Conservation (phyloP, 2,329 filamentous ascomycete genomes). For the Pestalotiopsis sp. region DNA sequence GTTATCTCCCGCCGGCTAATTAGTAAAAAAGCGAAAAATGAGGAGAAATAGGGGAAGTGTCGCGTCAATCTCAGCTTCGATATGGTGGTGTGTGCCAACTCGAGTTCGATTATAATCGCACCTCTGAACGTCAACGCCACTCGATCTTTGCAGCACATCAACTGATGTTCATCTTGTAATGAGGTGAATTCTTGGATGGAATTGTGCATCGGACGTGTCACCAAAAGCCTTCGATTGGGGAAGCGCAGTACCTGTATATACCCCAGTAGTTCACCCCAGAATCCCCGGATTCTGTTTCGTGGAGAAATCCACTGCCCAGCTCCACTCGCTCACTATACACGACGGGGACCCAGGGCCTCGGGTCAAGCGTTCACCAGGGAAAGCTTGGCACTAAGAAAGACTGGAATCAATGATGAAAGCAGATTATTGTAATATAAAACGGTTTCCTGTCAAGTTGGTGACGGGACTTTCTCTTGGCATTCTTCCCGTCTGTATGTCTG, state of each 20-base stretch:
- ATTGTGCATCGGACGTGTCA: no score
- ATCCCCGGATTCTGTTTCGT: conserved; percentile 7
- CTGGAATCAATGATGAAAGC: neutral
- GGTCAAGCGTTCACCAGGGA: neutral
- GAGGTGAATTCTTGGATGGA: no score
- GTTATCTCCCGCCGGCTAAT: neutral
- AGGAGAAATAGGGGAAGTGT: neutral
- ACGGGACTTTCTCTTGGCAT: neutral
- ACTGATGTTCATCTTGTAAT: no score
- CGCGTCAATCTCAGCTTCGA: neutral
- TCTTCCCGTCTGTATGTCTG: no score
- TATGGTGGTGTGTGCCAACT: neutral
- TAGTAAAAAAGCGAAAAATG: neutral
- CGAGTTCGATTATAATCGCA: neutral
- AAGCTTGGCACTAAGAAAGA: conserved; percentile 3
- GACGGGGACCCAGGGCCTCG: neutral
- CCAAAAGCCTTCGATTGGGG: neutral
- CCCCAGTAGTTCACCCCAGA: neutral
- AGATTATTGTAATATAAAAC: neutral
- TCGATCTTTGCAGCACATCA: neutral
- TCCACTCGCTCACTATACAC: conserved; percentile 13
- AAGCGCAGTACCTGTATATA: neutral
- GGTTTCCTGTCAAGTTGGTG: neutral
- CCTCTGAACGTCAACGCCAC: neutral
- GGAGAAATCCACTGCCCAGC: conserved; percentile 2